Base-by-base conservation (phyloP, 78 protist genomes). In the Guillardia theta region DNA sequence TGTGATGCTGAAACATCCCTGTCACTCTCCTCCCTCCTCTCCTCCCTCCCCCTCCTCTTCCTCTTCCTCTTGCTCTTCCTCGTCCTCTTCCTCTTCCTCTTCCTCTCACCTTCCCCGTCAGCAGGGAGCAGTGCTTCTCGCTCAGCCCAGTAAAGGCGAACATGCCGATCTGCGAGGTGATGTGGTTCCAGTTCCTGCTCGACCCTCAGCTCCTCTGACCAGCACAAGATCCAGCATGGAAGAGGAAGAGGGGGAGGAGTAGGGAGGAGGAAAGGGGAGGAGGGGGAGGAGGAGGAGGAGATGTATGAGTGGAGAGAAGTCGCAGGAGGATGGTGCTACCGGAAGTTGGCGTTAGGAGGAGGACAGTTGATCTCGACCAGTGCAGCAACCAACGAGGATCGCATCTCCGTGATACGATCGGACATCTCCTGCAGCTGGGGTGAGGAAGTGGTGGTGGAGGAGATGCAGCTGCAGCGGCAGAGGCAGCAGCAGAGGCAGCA, bases 141-240 rank as follows among this genome's bases (percentile, higher is more conserved):
- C 37, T 43, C 33, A 78, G 90, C 37, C 90, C 90, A 4, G 90
- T 78, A 48, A 44, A 78, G 50, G 90, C 90, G 50, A 78, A 78
- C 90, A 78, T 78, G 24, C 90, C 90, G 90, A 78, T 78, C 90
- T 78, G 90, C 47, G 44, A 78, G 3, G 90, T 78, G 90, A 78
- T 78, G 90, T 78, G 90, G 45, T 24, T 2, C 83, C 83, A 70
- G 90, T 78, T 50, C 18, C 44, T 64, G 80, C n/a, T n/a, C n/a
- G n/a, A n/a, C n/a, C n/a, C n/a, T n/a, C n/a, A n/a, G n/a, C n/a
- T n/a, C n/a, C n/a, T n/a, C n/a, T n/a, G n/a, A n/a, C n/a, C n/a
- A n/a, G n/a, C n/a, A n/a, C n/a, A n/a, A n/a, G n/a, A n/a, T n/a
- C n/a, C n/a, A n/a, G n/a, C n/a, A n/a, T n/a, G n/a, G n/a, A n/a